Percentiles rank a stretch among this genome's conserved stretches.
phyloP scores from a whole-genome alignment of 2,329 filamentous ascomycete species.

The Cladophialophora psammophila region DNA sequence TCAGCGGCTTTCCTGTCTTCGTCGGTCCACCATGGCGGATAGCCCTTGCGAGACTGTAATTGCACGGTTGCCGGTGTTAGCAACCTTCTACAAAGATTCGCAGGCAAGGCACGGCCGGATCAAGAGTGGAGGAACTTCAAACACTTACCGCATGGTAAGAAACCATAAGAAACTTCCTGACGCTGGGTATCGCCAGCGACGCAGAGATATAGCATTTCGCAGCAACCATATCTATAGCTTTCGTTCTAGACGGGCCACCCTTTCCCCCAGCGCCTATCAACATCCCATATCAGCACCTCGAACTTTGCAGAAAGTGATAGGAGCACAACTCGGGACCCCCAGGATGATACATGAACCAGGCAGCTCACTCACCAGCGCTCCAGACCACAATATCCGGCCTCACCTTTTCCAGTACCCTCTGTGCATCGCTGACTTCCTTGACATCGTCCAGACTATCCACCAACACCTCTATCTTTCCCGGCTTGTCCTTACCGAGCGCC shows the following conservation, averaged over 20 bases:
- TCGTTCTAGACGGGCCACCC: slow-evolving; percentile 58
- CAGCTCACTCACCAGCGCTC: slow-evolving; percentile 50
- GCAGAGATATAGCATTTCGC: slow-evolving; percentile 62
- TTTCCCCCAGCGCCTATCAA: slow-evolving; percentile 61
- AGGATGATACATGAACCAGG: neutral
- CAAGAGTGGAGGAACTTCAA: neutral
- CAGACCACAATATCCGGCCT: slow-evolving; percentile 57
- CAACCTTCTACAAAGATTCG: too few species aligned
- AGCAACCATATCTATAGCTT: slow-evolving; percentile 62
- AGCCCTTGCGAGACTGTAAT: slow-evolving; percentile 51
- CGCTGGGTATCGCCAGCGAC: slow-evolving; percentile 51
- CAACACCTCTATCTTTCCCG: slow-evolving; percentile 72
- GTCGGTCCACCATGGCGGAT: slow-evolving; percentile 60
- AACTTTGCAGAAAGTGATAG: neutral
- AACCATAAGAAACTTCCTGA: slow-evolving; percentile 64
- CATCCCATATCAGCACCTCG: slow-evolving; percentile 11
- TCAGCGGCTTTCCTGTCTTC: slow-evolving; percentile 55
- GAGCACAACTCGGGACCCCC: too few species aligned
- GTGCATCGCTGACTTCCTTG: slow-evolving; percentile 67
- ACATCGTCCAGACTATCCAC: slow-evolving; percentile 76
- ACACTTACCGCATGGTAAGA: slow-evolving; percentile 55
- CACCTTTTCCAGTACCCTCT: slow-evolving; percentile 61
- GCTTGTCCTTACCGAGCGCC: slow-evolving; percentile 64
- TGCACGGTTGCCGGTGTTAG: too few species aligned
- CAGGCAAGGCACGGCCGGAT: too few species aligned